Base-by-base conservation (phyloP, 257 asterid species). In the Plantago elongata region DNA sequence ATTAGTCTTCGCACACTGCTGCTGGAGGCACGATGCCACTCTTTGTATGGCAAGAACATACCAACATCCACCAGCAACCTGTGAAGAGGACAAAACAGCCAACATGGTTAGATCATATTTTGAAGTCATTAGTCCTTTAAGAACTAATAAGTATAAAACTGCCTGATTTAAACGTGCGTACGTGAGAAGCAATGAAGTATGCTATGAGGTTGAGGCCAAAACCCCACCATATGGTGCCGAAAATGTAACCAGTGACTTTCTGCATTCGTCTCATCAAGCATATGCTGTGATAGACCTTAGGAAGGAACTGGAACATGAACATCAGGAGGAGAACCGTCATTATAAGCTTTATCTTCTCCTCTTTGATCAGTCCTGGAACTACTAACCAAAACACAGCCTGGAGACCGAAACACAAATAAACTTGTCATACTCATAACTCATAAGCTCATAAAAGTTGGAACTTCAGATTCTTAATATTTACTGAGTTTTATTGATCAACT, bases 31-130 rank as follows among this genome's bases (percentile, higher is more conserved):
- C 13, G 88, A 76, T 0, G 86, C 91, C 8, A 89, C 94, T 2
- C 97, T 88, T 45, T 93, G 96, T 64, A 93, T 89, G 0, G 97
- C 77, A 16, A 93, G 99, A 70, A 87, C 86, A 15, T 93, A 87
- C 99, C 99, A 93, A 66, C 99, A 89, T 5, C 99, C 97, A 7
- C 99, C 98, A 2, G 95, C 96, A 61, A 88, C 96, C 98, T 91
- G 51, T 45, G 29, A 18, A 63, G 12, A 45, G 43, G 34, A 54
- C 44, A 7, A 65, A 61, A 30, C 15, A 14, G 14, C 3, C 5
- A 9, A 5, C 13, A 13, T 45, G 27, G 0, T 13, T 22, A 16
- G 9, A 18, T 9, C 38, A 9, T 34, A 34, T 34, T 34, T 7
- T 0, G 3, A 34, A 34, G 40, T 6, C 40, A 1, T 5, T 34